These are phyloP conservation scores for Scedosporium aurantiacum DNA, from an alignment of 2,329 filamentous ascomycete species.

Conservation along the genomic window DNA sequence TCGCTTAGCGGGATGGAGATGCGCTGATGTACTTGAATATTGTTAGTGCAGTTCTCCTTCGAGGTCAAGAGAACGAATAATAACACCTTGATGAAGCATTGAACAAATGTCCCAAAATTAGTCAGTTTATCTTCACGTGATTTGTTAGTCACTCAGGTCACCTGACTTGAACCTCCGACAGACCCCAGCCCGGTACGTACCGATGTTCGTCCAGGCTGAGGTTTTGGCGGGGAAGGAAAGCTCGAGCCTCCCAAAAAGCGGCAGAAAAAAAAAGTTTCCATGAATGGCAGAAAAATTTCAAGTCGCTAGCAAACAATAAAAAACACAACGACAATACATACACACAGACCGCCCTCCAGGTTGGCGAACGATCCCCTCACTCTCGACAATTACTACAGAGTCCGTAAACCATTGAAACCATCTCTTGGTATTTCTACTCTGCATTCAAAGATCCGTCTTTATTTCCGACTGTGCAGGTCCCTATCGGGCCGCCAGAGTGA, in stretches of 20 bases:
- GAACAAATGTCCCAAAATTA: no score
- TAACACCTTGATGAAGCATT: no score
- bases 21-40: no score
- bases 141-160: background rate
- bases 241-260: background rate
- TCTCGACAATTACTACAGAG: no score
- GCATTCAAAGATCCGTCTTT: background rate
- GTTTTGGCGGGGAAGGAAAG: slow-evolving; percentile 4
- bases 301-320: background rate
- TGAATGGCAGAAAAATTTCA: slow-evolving; percentile 1
- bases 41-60: no score
- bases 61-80: no score
- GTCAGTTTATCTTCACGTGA: no score
- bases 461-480: background rate
- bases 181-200: background rate
- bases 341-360: background rate
- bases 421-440: background rate
- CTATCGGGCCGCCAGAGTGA: background rate
- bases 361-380: no score
- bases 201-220: background rate
- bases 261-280: slow-evolving; percentile 7
- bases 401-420: background rate
- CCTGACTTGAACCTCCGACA: background rate
- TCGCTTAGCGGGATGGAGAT: background rate
- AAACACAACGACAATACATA: background rate